Base-by-base conservation (phyloP, 768 basidiomycete genomes). In the Filobasidium wieringae region DNA sequence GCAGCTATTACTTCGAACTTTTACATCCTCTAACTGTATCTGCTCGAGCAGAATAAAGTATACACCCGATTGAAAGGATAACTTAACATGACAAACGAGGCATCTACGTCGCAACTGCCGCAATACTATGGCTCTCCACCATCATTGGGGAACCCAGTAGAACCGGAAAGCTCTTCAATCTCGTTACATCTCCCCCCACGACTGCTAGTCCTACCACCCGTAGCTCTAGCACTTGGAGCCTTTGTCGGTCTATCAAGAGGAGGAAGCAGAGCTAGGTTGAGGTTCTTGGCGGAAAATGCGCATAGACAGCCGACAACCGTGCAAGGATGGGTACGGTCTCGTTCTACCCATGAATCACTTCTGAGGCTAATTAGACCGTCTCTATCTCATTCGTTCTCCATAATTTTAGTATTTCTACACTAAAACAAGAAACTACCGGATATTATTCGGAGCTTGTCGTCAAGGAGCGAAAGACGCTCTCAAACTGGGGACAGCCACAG, bases 371-470 rank as follows among this genome's bases (percentile, higher is more conserved):
- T 4, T 3, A 5, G 7, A 24, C 27, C 15, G 19, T 17, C 27
- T 24, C n/a, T 49, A 24, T 15, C 5, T 12, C 22, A 4, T 30
- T 45, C 27, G 54, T 22, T 7, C 26, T 14, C 30, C 22, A 7
- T 37, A n/a, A n/a, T n/a, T n/a, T n/a, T n/a, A 72, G 72, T 73
- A 73, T 63, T 73, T 71, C 43, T 73, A 73, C 62, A 69, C 70
- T 39, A 71, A 71, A 60, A 71, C 72, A 0, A 56, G 72, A 31
- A 73, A 73, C 36, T 73, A 73, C 53, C 57, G 65, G 17, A 66
- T 73, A 12, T 60, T 71, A 41, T 68, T 64, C 49, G 63, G 61
- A 1, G 67, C 66, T 1, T 54, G 60, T 12, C 60, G 61, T 17
- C 63, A 62, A 32, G 72, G 70, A 14, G 62, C 63, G 0, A 63